Conservation (phyloP, 192 early-diverging fungal genomes). For the Tieghemiomyces parasiticus region DNA sequence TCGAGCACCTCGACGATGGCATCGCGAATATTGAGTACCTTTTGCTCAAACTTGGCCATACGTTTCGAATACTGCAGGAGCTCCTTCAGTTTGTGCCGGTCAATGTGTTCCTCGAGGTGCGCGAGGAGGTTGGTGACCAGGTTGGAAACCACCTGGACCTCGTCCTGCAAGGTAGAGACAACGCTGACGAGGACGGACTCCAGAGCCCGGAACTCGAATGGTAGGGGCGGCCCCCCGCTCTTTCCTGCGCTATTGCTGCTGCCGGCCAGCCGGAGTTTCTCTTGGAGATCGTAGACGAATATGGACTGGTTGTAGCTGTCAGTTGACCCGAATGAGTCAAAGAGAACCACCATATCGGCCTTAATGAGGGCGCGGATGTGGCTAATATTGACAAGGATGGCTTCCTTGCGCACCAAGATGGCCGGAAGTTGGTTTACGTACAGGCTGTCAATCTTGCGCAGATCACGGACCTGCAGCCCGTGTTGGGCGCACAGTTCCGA, state of each 20-base stretch:
- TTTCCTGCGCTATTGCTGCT: too few species aligned
- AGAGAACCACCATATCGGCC: constrained; percentile 60
- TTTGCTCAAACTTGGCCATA: constrained; percentile 63
- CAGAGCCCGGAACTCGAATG: constrained; percentile 47
- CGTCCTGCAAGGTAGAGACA: constrained; percentile 44
- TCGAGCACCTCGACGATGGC: constrained; percentile 69
- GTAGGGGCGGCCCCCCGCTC: too few species aligned
- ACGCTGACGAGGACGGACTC: constrained; percentile 71
- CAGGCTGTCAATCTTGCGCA: constrained; percentile 66
- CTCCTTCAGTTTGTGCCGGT: constrained; percentile 55
- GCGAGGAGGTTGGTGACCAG: constrained; percentile 49
- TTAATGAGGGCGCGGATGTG: constrained; percentile 72
- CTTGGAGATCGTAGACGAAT: constrained; percentile 69
- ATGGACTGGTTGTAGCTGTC: constrained; percentile 53
- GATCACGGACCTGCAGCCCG: constrained; percentile 65
- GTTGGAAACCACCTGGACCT: constrained; percentile 48
- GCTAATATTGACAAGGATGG: constrained; percentile 68
- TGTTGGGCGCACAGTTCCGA: constrained; percentile 63
- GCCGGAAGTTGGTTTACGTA: constrained; percentile 65
- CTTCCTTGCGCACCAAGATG: constrained; percentile 64
- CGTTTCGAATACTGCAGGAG: constrained; percentile 63
- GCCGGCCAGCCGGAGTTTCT: constrained; percentile 40
- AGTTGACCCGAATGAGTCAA: constrained; percentile 51
- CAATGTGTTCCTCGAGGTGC: constrained; percentile 57
- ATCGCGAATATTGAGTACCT: constrained; percentile 56